phyloP scores from a whole-genome alignment of 2,329 filamentous ascomycete genomes.

The Zymoseptoria passerinii region DNA sequence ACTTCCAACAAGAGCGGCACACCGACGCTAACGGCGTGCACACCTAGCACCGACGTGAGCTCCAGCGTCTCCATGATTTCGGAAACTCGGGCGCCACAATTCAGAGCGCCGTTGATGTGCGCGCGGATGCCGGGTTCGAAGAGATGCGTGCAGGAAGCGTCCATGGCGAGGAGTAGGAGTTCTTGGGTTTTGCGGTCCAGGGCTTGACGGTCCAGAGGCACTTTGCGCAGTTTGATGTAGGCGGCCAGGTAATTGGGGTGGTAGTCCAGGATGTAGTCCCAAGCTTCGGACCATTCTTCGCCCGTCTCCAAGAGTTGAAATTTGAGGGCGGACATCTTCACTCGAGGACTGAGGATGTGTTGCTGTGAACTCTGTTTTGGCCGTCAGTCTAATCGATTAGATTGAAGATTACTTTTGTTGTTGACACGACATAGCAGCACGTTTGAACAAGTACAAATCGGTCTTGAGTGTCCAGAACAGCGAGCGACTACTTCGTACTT shows the following conservation, averaged over 20 bases:
- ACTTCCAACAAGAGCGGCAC: constrained; percentile 42
- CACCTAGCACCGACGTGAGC: constrained; percentile 38
- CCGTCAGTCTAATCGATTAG: background rate
- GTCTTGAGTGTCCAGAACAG: background rate
- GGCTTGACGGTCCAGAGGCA: constrained; percentile 28
- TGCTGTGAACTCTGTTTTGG: background rate
- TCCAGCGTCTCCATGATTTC: constrained; percentile 43
- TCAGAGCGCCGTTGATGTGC: constrained; percentile 34
- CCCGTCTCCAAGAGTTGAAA: constrained; percentile 5
- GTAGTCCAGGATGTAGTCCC: constrained; percentile 8
- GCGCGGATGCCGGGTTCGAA: constrained; percentile 37
- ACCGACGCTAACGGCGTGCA: constrained; percentile 40
- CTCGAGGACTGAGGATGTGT: background rate
- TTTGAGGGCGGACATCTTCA: constrained; percentile 6
- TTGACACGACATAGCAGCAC: background rate
- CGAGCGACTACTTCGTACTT: background rate
- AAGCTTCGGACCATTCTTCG: constrained; percentile 9
- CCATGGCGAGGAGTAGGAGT: constrained; percentile 38
- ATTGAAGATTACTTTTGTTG: background rate
- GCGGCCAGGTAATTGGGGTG: constrained; percentile 10
- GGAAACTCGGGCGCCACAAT: constrained; percentile 32
- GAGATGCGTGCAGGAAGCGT: constrained; percentile 39
- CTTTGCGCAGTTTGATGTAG: constrained; percentile 8
- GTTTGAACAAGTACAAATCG: background rate
- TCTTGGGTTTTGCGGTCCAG: constrained; percentile 36